phyloP scores from a whole-genome alignment of 2,329 filamentous ascomycete species.

The Karstenula rhodostoma region DNA sequence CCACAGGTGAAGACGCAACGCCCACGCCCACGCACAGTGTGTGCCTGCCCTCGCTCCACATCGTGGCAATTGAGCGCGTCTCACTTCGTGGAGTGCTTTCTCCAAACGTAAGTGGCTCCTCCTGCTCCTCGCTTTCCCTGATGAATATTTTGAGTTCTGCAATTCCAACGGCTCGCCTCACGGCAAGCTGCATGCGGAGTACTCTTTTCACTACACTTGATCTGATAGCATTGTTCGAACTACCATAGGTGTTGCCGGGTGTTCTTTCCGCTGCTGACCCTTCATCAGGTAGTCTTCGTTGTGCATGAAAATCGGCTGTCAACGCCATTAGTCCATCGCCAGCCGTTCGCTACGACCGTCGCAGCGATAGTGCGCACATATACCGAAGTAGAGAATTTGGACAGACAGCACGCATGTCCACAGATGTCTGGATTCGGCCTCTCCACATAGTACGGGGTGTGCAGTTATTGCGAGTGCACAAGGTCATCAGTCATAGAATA shows the following conservation, averaged over 20 bases:
- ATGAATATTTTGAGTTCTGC: conserved; percentile 61
- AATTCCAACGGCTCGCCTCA: conserved; percentile 55
- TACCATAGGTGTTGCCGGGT: neutral
- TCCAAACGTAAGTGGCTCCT: conserved; percentile 4
- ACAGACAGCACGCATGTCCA: neutral
- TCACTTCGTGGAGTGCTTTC: neutral
- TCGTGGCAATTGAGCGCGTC: neutral
- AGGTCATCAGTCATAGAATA: neutral
- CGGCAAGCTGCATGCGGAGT: conserved; percentile 53
- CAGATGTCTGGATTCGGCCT: neutral
- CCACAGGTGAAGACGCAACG: neutral
- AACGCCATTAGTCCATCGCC: neutral
- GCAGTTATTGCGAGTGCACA: neutral
- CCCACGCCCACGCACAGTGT: too few relatives aligned
- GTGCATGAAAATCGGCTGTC: neutral
- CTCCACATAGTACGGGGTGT: neutral
- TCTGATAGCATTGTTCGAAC: conserved; percentile 43
- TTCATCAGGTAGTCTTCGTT: neutral
- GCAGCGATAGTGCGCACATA: neutral
- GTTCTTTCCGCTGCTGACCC: neutral
- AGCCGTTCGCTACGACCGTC: neutral
- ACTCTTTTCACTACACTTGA: conserved; percentile 59
- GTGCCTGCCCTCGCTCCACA: too few relatives aligned
- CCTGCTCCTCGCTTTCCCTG: conserved; percentile 29
- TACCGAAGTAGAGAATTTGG: neutral